Base-by-base conservation (phyloP, 2,329 filamentous ascomycete species). In the Colletotrichum lini region DNA sequence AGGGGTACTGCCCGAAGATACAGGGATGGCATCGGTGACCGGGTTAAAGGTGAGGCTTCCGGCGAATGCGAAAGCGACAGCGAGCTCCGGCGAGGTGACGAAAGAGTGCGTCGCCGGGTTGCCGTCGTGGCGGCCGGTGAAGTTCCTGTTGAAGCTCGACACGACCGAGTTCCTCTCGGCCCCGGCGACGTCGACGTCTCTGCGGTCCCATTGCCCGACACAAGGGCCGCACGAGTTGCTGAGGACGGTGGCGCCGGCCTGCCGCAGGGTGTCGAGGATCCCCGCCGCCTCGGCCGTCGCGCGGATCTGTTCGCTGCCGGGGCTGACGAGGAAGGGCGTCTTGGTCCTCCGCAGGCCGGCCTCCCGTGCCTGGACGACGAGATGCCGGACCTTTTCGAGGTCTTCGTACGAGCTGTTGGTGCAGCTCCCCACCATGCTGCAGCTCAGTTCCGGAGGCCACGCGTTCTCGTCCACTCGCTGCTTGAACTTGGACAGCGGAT, bases 21-120 rank as follows among this genome's bases (percentile, higher is more conserved):
- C 40, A 4, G 26, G 26, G 9, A 80, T 73, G 1, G 74, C 68
- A 47, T 80, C 79, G 18, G 72, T 77, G 1, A 72, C 62, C 0
- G 79, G 79, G 54, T 82, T 79, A 64, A 81, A 79, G 15, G 72
- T 70, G 52, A 85, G 78, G 3, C 77, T 72, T 47, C 82, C 83
- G 18, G 81, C 80, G 73, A 82, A 81, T 56, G 79, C 80, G 76
- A 83, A 77, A 44, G 80, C 83, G 13, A 83, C 83, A 30, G 83
- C 84, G 65, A 86, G 77, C 67, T 86, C 84, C 23, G 84, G 84
- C 3, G 84, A 86, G 18, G 84, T 82, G 56, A 86, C 82, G 72
- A 87, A 86, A 1, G 84, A 84, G 75, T 85, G 84, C 0, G 84
- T 87, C 38, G 82, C 84, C 2, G 84, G 79, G 47, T 82, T 81